Conservation (phyloP, 2,329 filamentous ascomycete genomes). For the Venturia pyrina region DNA sequence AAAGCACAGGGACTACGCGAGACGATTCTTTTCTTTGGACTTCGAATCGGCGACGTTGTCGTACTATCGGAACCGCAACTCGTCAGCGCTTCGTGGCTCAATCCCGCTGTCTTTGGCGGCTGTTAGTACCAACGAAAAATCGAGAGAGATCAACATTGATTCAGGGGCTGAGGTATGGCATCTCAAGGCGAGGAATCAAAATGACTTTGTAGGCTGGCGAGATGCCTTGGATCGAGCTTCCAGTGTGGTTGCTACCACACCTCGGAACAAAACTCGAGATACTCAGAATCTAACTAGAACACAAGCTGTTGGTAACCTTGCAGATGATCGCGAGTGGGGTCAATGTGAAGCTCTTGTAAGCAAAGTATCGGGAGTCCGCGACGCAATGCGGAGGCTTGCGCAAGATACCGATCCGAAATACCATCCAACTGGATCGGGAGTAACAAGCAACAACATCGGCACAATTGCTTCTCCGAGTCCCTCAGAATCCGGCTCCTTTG, state of each 20-base stretch:
- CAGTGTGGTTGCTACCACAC: constrained; percentile 32
- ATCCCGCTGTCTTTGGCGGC: constrained; percentile 87
- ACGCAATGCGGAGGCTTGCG: constrained; percentile 76
- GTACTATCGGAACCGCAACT: constrained; percentile 92
- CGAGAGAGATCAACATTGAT: constrained; percentile 89
- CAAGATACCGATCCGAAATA: constrained; percentile 70
- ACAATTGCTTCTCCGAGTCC: constrained; percentile 29
- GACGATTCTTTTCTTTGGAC: constrained; percentile 91
- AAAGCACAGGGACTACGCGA: constrained; percentile 89
- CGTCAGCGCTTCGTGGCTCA: constrained; percentile 80
- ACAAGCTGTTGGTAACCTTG: constrained; percentile 20
- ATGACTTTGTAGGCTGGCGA: constrained; percentile 84
- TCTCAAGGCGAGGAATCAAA: constrained; percentile 67
- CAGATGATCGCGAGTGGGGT: constrained; percentile 77
- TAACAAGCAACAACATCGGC: constrained; percentile 22
- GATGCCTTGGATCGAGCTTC: constrained; percentile 75
- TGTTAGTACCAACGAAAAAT: constrained; percentile 78
- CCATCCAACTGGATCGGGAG: constrained; percentile 25
- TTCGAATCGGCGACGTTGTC: constrained; percentile 90
- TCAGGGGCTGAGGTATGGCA: constrained; percentile 98
- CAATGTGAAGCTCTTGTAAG: constrained; percentile 79
- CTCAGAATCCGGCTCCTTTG: constrained; percentile 37
- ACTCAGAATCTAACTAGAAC: not conserved
- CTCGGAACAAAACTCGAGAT: constrained; percentile 15
- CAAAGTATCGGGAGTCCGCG: constrained; percentile 75